Evolutionary conservation across 805 yeast genomes (phyloP).

Genomic region (Saturnispora galanensis): DNA sequence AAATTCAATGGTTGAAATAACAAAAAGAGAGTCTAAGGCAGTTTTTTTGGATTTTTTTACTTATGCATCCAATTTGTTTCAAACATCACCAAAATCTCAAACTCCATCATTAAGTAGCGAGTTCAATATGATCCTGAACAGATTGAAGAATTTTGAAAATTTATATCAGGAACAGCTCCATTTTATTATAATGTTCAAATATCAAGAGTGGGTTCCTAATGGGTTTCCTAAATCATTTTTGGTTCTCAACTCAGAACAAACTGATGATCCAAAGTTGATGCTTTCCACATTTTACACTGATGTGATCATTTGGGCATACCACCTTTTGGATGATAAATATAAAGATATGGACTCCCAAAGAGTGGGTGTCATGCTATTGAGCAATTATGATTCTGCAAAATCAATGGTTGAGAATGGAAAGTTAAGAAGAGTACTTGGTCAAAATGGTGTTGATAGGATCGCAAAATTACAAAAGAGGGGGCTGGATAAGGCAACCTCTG

Average conservation of each 20-base stretch:
- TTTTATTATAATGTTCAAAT: slow-evolving; percentile 41
- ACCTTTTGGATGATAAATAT: slow-evolving; percentile 54
- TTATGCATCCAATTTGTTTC: slow-evolving; percentile 32
- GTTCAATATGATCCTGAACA: slow-evolving; percentile 52
- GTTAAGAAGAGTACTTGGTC: slow-evolving; percentile 44
- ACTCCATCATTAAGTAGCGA: slow-evolving; percentile 6
- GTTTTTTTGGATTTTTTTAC: slow-evolving; percentile 46
- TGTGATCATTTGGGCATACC: slow-evolving; percentile 61
- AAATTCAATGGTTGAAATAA: neutral
- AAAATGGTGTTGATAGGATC: slow-evolving; percentile 50
- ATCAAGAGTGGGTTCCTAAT: slow-evolving; percentile 67
- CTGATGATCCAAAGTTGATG: slow-evolving; percentile 38
- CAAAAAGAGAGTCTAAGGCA: slow-evolving; percentile 3
- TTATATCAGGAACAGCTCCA: slow-evolving; percentile 42
- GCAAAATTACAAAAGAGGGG: slow-evolving; percentile 65
- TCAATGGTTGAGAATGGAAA: slow-evolving; percentile 45
- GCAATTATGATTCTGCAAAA: slow-evolving; percentile 66
- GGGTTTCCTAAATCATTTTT: slow-evolving; percentile 49
- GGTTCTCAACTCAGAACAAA: slow-evolving; percentile 27
- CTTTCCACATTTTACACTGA: slow-evolving; percentile 67
- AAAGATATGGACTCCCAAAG: slow-evolving; percentile 33
- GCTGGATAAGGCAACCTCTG: slow-evolving; percentile 56
- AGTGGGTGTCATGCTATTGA: slow-evolving; percentile 62
- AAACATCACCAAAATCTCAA: neutral
- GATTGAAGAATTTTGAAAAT: slow-evolving; percentile 55